phyloP scores from a whole-genome alignment of 495 filamentous ascomycete species.

The Penicillium canescens region DNA sequence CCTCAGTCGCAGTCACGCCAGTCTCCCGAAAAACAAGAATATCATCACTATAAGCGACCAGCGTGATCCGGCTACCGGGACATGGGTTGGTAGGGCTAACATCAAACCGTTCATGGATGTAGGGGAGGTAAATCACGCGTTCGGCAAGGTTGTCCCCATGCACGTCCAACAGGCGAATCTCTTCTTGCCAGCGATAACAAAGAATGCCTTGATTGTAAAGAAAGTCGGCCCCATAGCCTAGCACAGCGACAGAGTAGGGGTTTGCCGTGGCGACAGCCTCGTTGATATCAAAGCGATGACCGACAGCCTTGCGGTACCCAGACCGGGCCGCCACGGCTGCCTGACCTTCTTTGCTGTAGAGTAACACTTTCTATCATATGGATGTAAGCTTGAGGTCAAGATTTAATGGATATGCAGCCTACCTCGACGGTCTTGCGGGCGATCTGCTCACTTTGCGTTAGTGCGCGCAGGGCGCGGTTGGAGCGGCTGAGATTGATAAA shows the following conservation, averaged over 20 bases:
- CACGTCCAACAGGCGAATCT: constrained; percentile 65
- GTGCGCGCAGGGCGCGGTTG: constrained; percentile 52
- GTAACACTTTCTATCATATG: constrained; percentile 49
- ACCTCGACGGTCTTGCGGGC: constrained; percentile 63
- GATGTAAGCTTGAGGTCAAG: constrained; percentile 6
- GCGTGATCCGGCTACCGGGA: constrained; percentile 40
- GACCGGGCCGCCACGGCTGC: constrained; percentile 45
- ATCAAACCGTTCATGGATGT: too few species aligned
- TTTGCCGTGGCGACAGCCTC: constrained; percentile 61
- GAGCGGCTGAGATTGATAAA: constrained; percentile 46
- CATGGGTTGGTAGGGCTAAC: too few species aligned
- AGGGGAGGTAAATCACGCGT: constrained; percentile 56
- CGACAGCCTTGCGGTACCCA: constrained; percentile 56
- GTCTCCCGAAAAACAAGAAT: constrained; percentile 57
- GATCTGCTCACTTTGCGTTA: constrained; percentile 61
- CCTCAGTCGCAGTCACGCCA: constrained; percentile 32
- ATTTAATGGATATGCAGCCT: constrained; percentile 9
- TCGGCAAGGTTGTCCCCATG: constrained; percentile 53
- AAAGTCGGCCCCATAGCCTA: constrained; percentile 63
- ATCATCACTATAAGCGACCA: constrained; percentile 62
- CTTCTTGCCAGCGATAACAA: constrained; percentile 57
- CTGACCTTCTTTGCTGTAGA: constrained; percentile 58
- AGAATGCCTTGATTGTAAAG: constrained; percentile 63
- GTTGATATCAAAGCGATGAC: constrained; percentile 59
- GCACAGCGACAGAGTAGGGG: constrained; percentile 60